Evolutionary conservation across 768 basidiomycete genomes (phyloP), one percentile per base, ranked within the genome.

Genomic region (Daedalea quercina): DNA sequence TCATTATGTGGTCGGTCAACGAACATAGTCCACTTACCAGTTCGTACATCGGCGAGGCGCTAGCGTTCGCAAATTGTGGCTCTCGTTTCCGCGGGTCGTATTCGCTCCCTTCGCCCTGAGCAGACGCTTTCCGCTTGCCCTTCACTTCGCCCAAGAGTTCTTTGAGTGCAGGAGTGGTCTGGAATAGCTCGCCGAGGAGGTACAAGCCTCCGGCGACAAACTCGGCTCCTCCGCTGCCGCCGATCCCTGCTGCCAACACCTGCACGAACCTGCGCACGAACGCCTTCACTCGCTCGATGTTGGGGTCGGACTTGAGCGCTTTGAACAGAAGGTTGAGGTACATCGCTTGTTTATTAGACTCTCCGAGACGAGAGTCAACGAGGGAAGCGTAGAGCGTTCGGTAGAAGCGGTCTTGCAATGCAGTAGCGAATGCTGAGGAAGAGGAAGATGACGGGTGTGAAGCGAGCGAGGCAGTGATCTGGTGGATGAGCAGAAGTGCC

Each of bases 301-400:
- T 76, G 28, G 60, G 61, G 57, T 86, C 85, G 0, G 76, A 76
- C 68, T 94, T 95, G 58, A 96, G 69, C 1, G 89, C 85, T 61
- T 90, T 94, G 80, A 94, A 94, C 19, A 97, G 67, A 17, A 99
- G 70, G 64, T 97, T 98, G 52, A 99, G 79, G 67, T 95, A 98
- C 85, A 98, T 89, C 4, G 94, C 93, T 65, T 98, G 94, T 64
- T 98, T 98, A 1, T 86, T 87, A 12, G 92, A 92, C 1, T 77
- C 75, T 2, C 84, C 76, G 1, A 99, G 77, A 13, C 95, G 84
- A 1, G 75, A 70, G 60, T 99, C 95, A 46, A 87, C 81, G 3
- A 99, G 72, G 2, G 92, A 93, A n/a, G 84, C 81, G 60, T 98
- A 99, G 0, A 99, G 73, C 0, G 91, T 82, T 37, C 92, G 84